These are phyloP conservation scores for Teratosphaeria pseudoeucalypti DNA, from an alignment of 2,329 filamentous ascomycete species.

Conservation along the genomic window DNA sequence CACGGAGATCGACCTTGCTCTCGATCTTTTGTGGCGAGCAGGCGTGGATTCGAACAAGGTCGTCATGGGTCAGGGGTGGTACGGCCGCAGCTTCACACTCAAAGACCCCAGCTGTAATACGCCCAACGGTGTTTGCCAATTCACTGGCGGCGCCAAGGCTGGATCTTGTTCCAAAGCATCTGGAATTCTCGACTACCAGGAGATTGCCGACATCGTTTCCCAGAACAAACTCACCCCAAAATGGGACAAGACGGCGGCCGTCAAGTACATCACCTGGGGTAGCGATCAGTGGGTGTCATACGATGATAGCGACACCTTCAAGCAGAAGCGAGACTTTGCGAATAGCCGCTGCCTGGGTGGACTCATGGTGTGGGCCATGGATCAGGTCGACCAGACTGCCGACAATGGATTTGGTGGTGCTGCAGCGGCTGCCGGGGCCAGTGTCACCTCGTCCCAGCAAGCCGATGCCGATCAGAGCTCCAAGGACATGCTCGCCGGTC, in stretches of 20 bases:
- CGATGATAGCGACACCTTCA: constrained; percentile 29
- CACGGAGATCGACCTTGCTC: constrained; percentile 33
- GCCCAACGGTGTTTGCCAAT: neutral
- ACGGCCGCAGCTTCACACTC: neutral
- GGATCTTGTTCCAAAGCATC: neutral
- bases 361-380: constrained; percentile 8
- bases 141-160: neutral
- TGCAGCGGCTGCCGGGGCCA: too few species aligned
- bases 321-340: constrained; percentile 25
- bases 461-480: too few species aligned
- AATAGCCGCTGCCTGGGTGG: constrained; percentile 25
- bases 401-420: too few species aligned
- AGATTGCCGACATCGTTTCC: constrained; percentile 27
- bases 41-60: too few species aligned
- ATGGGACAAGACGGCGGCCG: constrained; percentile 19
- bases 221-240: constrained; percentile 11
- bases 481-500: too few species aligned
- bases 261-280: constrained; percentile 27
- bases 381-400: neutral
- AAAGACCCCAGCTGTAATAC: neutral
- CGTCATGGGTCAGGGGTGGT: neutral
- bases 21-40: constrained; percentile 20
- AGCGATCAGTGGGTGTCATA: constrained; percentile 31
- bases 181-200: constrained; percentile 19
- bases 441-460: too few species aligned